A percentile compares a stretch with the other conserved stretches of the same genome.
Conservation (phyloP, 352 stramenopile genomes). For the Pythium vanterpoolii region DNA sequence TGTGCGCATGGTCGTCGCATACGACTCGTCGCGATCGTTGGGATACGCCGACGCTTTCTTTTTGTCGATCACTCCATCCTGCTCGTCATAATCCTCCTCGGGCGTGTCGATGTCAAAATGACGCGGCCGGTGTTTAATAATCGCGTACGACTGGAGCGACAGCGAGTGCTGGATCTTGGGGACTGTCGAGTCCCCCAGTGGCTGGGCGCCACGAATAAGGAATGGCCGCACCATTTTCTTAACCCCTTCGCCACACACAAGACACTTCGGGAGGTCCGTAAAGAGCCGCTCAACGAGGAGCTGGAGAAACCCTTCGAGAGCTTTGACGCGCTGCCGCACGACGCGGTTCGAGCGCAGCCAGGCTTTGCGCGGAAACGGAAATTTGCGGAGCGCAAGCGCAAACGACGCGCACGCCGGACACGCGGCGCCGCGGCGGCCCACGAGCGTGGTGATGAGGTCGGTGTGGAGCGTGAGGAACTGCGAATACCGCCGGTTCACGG, state of each 20-base stretch:
- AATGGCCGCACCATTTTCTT: conserved; percentile 77
- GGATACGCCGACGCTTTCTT: conserved; percentile 12
- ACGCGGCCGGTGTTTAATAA: conserved; percentile 37
- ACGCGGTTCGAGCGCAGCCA: conserved; percentile 68
- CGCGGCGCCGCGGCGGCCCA: conserved; percentile 8
- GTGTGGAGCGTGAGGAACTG: conserved; percentile 81
- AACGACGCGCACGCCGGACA: conserved; percentile 72
- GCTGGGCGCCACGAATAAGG: conserved; percentile 71
- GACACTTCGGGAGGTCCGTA: conserved; percentile 74
- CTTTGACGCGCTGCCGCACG: conserved; percentile 59
- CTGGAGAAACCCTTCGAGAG: conserved; percentile 75
- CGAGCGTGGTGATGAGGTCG: conserved; percentile 51
- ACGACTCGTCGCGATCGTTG: conserved; percentile 10
- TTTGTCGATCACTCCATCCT: background rate
- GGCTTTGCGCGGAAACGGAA: conserved; percentile 65
- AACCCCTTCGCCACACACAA: conserved; percentile 56
- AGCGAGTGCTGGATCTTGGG: conserved; percentile 74
- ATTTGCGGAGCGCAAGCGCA: conserved; percentile 51
- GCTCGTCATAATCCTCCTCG: background rate
- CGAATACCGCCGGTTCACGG: conserved; percentile 83
- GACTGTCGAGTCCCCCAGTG: conserved; percentile 63
- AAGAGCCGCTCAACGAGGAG: conserved; percentile 63
- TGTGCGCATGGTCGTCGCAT: conserved; percentile 26
- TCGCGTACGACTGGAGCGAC: conserved; percentile 60
- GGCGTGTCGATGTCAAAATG: conserved; percentile 26